phyloP scores from a whole-genome alignment of 495 filamentous ascomycete genomes.

The Achaetomiella virescens region DNA sequence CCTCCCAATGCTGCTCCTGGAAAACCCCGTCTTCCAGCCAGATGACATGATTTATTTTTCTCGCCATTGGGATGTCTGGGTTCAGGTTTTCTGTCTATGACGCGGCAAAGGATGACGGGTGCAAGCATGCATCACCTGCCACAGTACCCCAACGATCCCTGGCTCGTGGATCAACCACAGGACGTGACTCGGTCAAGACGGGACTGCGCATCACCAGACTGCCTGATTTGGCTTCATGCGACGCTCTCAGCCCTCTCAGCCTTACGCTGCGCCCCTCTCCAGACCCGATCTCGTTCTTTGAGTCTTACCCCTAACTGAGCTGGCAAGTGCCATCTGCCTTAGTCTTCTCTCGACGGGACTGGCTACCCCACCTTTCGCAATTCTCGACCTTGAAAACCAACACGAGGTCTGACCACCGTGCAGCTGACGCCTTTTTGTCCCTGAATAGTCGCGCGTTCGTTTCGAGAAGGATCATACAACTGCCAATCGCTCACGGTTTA shows the following conservation, averaged over 20 bases:
- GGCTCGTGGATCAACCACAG: no score
- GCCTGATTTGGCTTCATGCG: background rate
- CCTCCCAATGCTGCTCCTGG: no score
- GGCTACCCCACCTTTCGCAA: background rate
- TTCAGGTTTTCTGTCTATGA: no score
- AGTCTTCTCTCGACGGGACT: background rate
- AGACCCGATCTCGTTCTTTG: background rate
- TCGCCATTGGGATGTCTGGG: no score
- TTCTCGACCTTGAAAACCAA: background rate
- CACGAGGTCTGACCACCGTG: background rate
- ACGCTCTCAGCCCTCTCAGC: background rate
- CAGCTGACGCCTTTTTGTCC: background rate
- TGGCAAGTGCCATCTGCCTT: background rate
- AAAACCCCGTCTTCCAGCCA: no score
- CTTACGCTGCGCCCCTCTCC: background rate
- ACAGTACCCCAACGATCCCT: no score
- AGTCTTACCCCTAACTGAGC: background rate
- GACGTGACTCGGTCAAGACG: background rate
- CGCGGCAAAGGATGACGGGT: no score
- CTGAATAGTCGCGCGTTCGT: background rate
- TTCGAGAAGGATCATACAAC: background rate
- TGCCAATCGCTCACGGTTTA: no score
- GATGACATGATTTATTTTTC: no score
- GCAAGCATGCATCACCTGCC: no score
- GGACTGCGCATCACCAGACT: background rate